Conservation (phyloP, 2,329 filamentous ascomycete genomes). For the Paracoccidioides brasiliensis region DNA sequence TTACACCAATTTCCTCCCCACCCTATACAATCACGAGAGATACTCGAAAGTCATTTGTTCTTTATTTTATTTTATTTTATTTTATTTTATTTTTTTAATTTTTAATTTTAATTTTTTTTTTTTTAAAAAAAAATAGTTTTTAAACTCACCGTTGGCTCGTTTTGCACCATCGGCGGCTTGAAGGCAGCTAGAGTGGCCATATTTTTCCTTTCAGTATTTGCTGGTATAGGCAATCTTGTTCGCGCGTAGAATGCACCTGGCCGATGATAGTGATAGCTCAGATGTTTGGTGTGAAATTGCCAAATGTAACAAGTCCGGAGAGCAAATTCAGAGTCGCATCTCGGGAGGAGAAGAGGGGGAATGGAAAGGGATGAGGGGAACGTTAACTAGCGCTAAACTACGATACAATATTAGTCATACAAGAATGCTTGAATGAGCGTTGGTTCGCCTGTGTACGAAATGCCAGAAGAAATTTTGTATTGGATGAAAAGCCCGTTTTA, state of each 20-base stretch:
- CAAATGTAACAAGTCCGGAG: background rate
- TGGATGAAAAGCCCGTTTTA: background rate
- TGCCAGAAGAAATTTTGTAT: background rate
- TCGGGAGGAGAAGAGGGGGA: background rate
- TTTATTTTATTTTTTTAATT: too few species aligned
- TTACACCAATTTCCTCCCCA: slow-evolving; percentile 1
- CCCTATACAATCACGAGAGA: background rate
- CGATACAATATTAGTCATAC: background rate
- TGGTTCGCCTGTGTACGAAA: background rate
- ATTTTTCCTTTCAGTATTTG: slow-evolving; percentile 9
- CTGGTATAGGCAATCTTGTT: background rate
- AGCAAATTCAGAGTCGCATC: slow-evolving; percentile 12
- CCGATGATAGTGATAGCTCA: background rate
- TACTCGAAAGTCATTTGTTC: too few species aligned
- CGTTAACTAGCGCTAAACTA: background rate
- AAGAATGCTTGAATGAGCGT: background rate
- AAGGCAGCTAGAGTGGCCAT: slow-evolving; percentile 60
- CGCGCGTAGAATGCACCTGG: background rate
- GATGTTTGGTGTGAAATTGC: background rate
- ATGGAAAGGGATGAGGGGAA: background rate
- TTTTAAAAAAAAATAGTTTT: background rate
- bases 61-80: too few species aligned
- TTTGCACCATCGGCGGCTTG: slow-evolving; percentile 73
- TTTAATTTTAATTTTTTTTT: too few species aligned
- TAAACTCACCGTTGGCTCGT: slow-evolving; percentile 82